Evolutionary conservation across 1,284 basidiomycete genomes (phyloP).

Genomic region (Rhodotorula sp.): DNA sequence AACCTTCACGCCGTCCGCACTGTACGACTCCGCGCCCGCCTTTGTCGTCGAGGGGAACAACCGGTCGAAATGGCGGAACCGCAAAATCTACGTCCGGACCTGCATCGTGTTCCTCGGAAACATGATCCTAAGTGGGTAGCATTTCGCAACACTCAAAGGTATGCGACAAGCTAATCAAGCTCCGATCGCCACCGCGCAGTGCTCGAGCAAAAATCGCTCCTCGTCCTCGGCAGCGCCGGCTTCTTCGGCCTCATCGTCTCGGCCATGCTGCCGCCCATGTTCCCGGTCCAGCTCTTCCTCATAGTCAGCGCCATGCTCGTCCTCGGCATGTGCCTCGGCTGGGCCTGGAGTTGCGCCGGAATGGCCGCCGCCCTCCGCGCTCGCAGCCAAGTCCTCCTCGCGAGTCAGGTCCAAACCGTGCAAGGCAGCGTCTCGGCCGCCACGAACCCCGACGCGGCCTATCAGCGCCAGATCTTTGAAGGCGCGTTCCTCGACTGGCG

Average conservation of each 20-base stretch:
- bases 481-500: slow-evolving; percentile 67
- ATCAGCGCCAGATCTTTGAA: slow-evolving; percentile 59
- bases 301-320: slow-evolving; percentile 57
- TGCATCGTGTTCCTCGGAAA: slow-evolving; percentile 43
- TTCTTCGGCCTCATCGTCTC: slow-evolving; percentile 45
- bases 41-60: slow-evolving; percentile 1
- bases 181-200: slow-evolving; percentile 9
- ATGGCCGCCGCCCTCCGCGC: slow-evolving; percentile 66
- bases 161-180: too few species aligned
- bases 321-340: slow-evolving; percentile 65
- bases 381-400: slow-evolving; percentile 58
- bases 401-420: slow-evolving; percentile 55
- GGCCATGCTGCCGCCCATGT: slow-evolving; percentile 45
- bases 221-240: slow-evolving; percentile 45
- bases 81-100: slow-evolving; percentile 25
- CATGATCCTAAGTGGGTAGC: slow-evolving; percentile 40
- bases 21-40: slow-evolving; percentile 2
- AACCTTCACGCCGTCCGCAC: neutral
- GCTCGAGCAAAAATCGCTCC: slow-evolving; percentile 42
- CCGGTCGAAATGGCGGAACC: slow-evolving; percentile 22
- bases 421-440: slow-evolving; percentile 55
- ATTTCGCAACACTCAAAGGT: neutral
- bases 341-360: slow-evolving; percentile 69
- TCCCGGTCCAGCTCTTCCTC: slow-evolving; percentile 44
- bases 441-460: slow-evolving; percentile 53